A percentile compares a stretch with the other conserved stretches of the same genome.
phyloP scores from a whole-genome alignment of 2,329 filamentous ascomycete species.

The Fusarium heterosporum region DNA sequence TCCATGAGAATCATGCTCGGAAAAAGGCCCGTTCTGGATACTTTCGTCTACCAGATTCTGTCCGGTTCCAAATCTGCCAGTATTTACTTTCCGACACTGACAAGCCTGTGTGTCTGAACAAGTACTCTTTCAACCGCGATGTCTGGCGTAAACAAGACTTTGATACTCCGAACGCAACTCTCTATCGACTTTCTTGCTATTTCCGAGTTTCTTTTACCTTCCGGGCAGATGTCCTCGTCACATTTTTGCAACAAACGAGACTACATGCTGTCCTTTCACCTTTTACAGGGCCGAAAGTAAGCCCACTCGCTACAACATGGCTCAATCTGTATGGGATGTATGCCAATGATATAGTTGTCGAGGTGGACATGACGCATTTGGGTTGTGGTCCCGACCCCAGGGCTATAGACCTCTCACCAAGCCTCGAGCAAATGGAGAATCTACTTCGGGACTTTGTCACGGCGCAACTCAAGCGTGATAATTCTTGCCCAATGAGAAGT shows the following conservation, averaged over 20 bases:
- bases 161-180: constrained; percentile 44
- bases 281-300: constrained; percentile 49
- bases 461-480: constrained; percentile 39
- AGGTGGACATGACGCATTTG: constrained; percentile 56
- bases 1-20: constrained; percentile 38
- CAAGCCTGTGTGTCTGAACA: constrained; percentile 50
- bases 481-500: constrained; percentile 43
- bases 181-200: constrained; percentile 44
- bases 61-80: constrained; percentile 47
- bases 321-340: constrained; percentile 52
- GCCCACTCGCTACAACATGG: constrained; percentile 53
- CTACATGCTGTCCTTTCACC: constrained; percentile 57
- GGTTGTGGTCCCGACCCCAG: constrained; percentile 48
- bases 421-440: constrained; percentile 42
- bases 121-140: constrained; percentile 42
- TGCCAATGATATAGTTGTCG: constrained; percentile 54
- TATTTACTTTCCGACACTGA: constrained; percentile 37
- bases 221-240: constrained; percentile 53
- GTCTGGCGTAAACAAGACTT: constrained; percentile 54
- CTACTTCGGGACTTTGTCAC: constrained; percentile 49
- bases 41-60: constrained; percentile 43
- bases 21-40: constrained; percentile 25
- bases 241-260: constrained; percentile 50
- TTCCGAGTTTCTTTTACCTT: constrained; percentile 52
- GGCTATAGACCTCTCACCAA: constrained; percentile 43